Percentiles rank a stretch among this genome's conserved stretches.
These are phyloP conservation scores for Aspergillus nidulans DNA, from an alignment of 495 filamentous ascomycete species.

Conservation along the genomic window DNA sequence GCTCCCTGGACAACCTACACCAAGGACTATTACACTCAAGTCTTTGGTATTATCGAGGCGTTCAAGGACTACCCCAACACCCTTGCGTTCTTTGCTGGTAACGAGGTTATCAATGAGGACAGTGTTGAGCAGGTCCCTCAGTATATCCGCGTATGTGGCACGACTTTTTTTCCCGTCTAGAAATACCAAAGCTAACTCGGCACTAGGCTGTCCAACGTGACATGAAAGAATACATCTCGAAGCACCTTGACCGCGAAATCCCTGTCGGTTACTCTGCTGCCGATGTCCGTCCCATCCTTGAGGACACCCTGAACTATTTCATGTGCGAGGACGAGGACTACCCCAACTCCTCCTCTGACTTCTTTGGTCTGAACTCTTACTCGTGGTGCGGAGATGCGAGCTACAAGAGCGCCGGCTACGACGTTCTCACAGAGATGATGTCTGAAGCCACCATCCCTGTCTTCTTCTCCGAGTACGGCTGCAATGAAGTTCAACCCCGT, in stretches of 20 bases:
- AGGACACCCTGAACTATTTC: conserved; percentile 79
- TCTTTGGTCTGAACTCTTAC: conserved; percentile 95
- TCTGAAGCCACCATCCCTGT: conserved; percentile 69
- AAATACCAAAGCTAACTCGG: not conserved
- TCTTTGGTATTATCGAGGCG: conserved; percentile 86
- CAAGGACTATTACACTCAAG: conserved; percentile 69
- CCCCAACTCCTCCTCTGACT: conserved; percentile 63
- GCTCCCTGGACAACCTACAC: conserved; percentile 69
- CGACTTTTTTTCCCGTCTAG: not conserved
- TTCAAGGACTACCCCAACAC: conserved; percentile 93
- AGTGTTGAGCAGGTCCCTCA: conserved; percentile 32
- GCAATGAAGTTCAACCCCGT: conserved; percentile 77
- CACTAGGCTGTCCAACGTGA: conserved; percentile 70
- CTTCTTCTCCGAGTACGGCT: conserved; percentile 97
- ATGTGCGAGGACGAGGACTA: conserved; percentile 70
- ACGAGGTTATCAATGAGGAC: conserved; percentile 83
- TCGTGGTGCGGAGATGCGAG: conserved; percentile 83
- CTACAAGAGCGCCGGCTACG: conserved; percentile 66
- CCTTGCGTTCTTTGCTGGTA: conserved; percentile 87
- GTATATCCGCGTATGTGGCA: conserved; percentile 37
- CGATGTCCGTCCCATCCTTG: conserved; percentile 74
- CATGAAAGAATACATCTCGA: conserved; percentile 81
- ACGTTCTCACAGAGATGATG: conserved; percentile 68
- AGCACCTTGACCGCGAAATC: conserved; percentile 62
- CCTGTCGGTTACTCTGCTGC: conserved; percentile 94